A percentile compares a stretch with the other conserved stretches of the same genome.
Conservation (phyloP, 148 eudicot genomes). For the Limonium bicolor region DNA sequence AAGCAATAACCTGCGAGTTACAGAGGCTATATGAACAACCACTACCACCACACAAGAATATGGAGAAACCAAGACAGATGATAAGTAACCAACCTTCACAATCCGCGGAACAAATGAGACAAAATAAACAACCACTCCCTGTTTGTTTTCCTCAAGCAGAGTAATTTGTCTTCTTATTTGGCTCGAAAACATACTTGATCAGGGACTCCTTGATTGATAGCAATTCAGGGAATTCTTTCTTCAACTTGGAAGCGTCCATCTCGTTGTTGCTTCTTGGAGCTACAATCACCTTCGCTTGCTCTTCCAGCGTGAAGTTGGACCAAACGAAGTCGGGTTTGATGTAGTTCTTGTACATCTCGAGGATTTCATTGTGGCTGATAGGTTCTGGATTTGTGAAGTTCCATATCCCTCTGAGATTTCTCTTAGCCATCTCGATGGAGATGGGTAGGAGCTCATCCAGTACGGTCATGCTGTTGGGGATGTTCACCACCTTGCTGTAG, state of each 20-base stretch:
- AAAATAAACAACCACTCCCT: background rate
- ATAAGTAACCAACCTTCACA: conserved; percentile 1
- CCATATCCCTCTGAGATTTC: conserved; percentile 44
- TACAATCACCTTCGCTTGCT: conserved; percentile 76
- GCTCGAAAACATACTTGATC: conserved; percentile 69
- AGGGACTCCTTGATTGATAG: conserved; percentile 49
- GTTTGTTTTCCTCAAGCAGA: conserved; percentile 22
- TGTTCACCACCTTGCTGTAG: conserved; percentile 38
- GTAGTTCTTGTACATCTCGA: conserved; percentile 37
- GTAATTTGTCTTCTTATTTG: conserved; percentile 48
- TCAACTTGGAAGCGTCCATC: conserved; percentile 68
- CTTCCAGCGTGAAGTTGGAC: conserved; percentile 66
- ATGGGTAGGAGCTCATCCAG: conserved; percentile 56
- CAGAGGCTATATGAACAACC: too few relatives aligned
- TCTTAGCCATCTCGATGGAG: conserved; percentile 47
- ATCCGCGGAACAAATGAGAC: background rate
- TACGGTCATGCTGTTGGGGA: conserved; percentile 52
- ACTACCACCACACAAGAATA: background rate
- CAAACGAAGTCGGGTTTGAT: conserved; percentile 46
- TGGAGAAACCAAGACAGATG: background rate
- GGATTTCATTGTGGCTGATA: conserved; percentile 43
- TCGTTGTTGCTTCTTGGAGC: conserved; percentile 71
- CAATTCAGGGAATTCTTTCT: conserved; percentile 66
- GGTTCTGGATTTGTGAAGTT: conserved; percentile 45
- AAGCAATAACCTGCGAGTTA: background rate